phyloP scores from a whole-genome alignment of 345 rosid genomes.

The Hirschfeldia incana region DNA sequence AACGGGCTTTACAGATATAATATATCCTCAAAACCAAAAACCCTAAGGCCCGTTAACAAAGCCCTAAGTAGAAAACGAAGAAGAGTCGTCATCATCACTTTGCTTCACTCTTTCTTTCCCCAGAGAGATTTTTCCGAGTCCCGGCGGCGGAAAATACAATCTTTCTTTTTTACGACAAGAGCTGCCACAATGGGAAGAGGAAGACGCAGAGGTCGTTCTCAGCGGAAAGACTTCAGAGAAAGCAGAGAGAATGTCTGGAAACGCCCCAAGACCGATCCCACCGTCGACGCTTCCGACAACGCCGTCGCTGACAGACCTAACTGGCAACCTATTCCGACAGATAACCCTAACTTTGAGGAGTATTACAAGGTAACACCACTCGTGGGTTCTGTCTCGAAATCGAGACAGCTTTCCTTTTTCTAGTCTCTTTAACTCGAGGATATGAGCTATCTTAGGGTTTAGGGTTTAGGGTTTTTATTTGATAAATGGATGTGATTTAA shows the following conservation, averaged over 20 bases:
- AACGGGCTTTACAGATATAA: background rate
- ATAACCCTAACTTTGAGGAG: conserved; percentile 75
- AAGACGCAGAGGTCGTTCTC: conserved; percentile 78
- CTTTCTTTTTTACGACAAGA: background rate
- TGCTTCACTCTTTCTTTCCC: background rate
- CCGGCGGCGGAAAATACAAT: conserved; percentile 35
- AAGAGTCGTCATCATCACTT: background rate
- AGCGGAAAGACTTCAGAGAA: conserved; percentile 81
- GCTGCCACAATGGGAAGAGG: conserved; percentile 50
- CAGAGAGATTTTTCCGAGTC: background rate
- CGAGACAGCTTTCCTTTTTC: background rate
- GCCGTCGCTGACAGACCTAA: conserved; percentile 29
- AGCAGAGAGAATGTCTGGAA: conserved; percentile 91
- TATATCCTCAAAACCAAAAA: background rate
- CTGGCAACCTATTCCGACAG: conserved; percentile 50
- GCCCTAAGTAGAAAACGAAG: conserved; percentile 12
- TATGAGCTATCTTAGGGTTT: background rate
- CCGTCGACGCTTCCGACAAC: conserved; percentile 40
- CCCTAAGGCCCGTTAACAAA: conserved; percentile 32
- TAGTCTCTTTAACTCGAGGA: background rate
- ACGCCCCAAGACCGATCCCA: conserved; percentile 61
- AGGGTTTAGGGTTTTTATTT: conserved; percentile 3
- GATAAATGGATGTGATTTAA: background rate
- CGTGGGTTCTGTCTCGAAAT: background rate
- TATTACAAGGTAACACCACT: conserved; percentile 73